Evolutionary conservation across 140 eudicot genomes (phyloP).

Genomic region (Anethum foeniculum): DNA sequence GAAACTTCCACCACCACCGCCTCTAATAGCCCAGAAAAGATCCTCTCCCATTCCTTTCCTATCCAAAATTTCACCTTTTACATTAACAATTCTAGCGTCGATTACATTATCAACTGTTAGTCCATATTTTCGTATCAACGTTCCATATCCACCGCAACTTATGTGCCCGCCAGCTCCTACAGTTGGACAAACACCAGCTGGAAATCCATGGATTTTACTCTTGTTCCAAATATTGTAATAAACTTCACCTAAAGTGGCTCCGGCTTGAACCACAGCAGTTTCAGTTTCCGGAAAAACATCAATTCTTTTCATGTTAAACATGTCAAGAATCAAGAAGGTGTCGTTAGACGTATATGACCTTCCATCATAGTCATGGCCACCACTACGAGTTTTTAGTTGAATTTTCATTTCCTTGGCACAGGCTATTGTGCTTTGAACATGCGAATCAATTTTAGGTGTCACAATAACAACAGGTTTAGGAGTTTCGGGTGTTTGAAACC

Average conservation of each 20-base stretch:
- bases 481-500: constrained; percentile 11
- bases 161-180: constrained; percentile 37
- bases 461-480: constrained; percentile 17
- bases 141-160: constrained; percentile 35
- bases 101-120: constrained; percentile 30
- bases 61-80: constrained; percentile 24
- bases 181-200: constrained; percentile 35
- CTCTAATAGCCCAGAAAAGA: constrained; percentile 37
- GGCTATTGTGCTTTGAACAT: constrained; percentile 15
- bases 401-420: constrained; percentile 16
- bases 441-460: constrained; percentile 19
- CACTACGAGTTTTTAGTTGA: constrained; percentile 25
- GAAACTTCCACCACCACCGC: constrained; percentile 37
- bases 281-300: constrained; percentile 13
- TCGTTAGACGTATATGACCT: neutral
- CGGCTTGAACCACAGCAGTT: constrained; percentile 30
- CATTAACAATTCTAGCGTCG: constrained; percentile 32
- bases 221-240: constrained; percentile 23
- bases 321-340: constrained; percentile 36
- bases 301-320: constrained; percentile 16
- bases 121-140: constrained; percentile 26
- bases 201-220: constrained; percentile 24
- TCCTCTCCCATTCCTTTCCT: constrained; percentile 31
- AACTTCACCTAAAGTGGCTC: constrained; percentile 34
- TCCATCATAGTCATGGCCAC: constrained; percentile 12